Evolutionary conservation across 2,329 filamentous ascomycete species (phyloP), one percentile per base, ranked within the genome.

Genomic region (Diaporthe citriasiana): DNA sequence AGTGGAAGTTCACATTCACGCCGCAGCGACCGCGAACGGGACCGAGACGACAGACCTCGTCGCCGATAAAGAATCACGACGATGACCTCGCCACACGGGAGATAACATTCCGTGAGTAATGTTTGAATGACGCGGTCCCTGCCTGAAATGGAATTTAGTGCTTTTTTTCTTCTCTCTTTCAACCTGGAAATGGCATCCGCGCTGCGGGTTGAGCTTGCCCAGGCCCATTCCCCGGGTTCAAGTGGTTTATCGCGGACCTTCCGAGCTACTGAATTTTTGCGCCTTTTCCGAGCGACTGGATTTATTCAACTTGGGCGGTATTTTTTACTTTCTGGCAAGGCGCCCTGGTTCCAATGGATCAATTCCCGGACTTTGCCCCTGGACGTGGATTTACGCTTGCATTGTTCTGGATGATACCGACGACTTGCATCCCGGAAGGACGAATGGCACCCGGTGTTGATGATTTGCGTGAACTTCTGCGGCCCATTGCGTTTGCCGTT

Each of bases 31-130:
- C 75, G 73, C 70, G 72, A 74, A 22, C 40, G 73, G 63, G 63
- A 66, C 56, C 71, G 68, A 51, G 71, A 72, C 55, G 68, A 74
- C 60, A 69, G 59, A 47, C 74, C 53, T 15, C 70, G 78, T 75
- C 73, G 74, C 69, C 78, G 72, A 76, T 77, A 77, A 71, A 70
- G 77, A 76, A 70, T 76, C 75, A 71, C 76, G 19, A 74, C 50
- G 17, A 51, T 74, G 73, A 77, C 78, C 53, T 57, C 70, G 71
- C 56, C 71, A 42, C 50, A 70, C 70, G 50, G 56, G 70, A 55
- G 38, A 53, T 50, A 45, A 42, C 15, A 72, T 71, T 68, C 73
- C 66, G 73, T 75, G 73, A 74, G 73, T 74, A 57, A 73, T 71
- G 59, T 40, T 53, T 73, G 71, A 57, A 57, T 72, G 69, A 57